Percentiles rank a stretch among this genome's conserved stretches.
Evolutionary conservation across 306 rosid genomes (phyloP).

Genomic region (Castanopsis chinensis): DNA sequence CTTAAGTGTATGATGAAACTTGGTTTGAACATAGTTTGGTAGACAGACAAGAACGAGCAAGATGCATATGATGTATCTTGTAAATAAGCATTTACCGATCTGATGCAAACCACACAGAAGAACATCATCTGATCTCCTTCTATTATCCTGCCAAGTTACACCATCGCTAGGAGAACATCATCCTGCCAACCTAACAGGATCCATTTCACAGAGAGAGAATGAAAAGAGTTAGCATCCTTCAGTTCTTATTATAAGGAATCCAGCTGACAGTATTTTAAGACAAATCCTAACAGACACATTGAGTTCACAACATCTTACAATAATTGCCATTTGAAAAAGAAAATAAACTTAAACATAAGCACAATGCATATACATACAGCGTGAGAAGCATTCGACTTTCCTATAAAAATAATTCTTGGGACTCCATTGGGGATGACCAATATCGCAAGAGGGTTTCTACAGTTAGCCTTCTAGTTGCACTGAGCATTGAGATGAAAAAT

Average conservation of each 20-base stretch:
- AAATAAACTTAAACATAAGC: not conserved
- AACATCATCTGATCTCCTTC: not conserved
- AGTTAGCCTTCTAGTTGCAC: constrained; percentile 89
- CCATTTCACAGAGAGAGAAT: not conserved
- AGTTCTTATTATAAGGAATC: not conserved
- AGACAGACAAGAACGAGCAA: not conserved
- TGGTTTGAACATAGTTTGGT: not conserved
- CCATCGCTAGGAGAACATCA: constrained; percentile 10
- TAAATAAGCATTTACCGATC: not conserved
- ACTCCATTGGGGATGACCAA: constrained; percentile 92
- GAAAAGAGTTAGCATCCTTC: not conserved
- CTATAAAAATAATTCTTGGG: constrained; percentile 55
- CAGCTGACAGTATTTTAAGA: not conserved
- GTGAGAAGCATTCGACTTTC: not conserved
- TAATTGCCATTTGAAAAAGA: not conserved
- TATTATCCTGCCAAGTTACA: not conserved
- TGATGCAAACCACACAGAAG: not conserved
- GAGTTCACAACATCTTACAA: not conserved
- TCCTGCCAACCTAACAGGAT: not conserved
- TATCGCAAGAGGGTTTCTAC: constrained; percentile 84
- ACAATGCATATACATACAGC: not conserved
- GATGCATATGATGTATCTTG: not conserved
- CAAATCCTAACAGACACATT: not conserved
- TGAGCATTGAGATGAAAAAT: constrained; percentile 95
- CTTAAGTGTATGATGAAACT: not conserved